phyloP scores from a whole-genome alignment of 352 stramenopile genomes.

The Phytopythium litorale region DNA sequence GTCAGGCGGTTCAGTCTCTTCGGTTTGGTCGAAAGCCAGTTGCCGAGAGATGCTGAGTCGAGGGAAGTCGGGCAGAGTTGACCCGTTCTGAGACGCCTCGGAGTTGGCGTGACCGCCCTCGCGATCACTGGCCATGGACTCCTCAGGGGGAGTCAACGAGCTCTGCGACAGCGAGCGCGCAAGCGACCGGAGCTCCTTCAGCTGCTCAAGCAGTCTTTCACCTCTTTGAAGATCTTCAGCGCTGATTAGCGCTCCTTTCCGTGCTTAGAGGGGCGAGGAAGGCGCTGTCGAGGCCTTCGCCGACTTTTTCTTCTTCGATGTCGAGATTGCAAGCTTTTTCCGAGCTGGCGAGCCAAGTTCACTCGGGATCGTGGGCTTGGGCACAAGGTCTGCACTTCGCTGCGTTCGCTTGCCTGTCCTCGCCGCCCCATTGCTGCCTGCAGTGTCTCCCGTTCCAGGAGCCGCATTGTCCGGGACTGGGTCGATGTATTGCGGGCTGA shows the following conservation, averaged over 20 bases:
- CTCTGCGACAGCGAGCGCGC: slow-evolving; percentile 14
- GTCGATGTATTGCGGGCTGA: slow-evolving; percentile 51
- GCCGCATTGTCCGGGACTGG: slow-evolving; percentile 18
- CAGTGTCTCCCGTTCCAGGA: slow-evolving; percentile 4
- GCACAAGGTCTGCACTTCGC: background rate
- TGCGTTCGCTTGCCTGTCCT: slow-evolving; percentile 2
- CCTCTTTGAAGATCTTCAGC: slow-evolving; percentile 23
- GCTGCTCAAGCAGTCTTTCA: slow-evolving; percentile 28
- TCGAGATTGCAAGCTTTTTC: background rate
- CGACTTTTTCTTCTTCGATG: background rate
- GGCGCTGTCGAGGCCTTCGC: background rate
- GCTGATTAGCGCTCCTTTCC: background rate
- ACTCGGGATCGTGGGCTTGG: background rate
- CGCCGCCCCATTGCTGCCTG: slow-evolving; percentile 3
- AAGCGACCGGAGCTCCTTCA: slow-evolving; percentile 26
- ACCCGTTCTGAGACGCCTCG: background rate
- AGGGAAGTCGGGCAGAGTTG: slow-evolving; percentile 6
- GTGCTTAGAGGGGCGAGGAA: background rate
- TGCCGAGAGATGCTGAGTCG: slow-evolving; percentile 20
- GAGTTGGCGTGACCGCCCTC: background rate
- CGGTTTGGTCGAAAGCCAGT: slow-evolving; percentile 37
- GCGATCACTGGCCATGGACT: background rate
- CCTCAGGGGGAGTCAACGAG: slow-evolving; percentile 7
- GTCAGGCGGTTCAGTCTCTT: background rate
- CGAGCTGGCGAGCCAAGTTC: background rate